Evolutionary conservation across 768 basidiomycete genomes (phyloP).

Genomic region (Russula emetica): DNA sequence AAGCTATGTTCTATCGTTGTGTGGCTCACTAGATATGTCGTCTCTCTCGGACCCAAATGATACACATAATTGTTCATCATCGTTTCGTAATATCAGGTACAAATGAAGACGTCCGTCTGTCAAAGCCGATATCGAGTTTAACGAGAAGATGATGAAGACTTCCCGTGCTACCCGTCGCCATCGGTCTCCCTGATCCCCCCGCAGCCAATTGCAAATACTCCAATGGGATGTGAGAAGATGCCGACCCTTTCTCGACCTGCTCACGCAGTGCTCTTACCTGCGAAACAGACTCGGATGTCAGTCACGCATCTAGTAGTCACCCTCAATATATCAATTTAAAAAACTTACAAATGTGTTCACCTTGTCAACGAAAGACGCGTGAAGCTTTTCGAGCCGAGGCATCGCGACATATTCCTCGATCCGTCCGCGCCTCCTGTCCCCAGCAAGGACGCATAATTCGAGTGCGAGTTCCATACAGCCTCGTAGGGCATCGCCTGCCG

Average conservation of each 20-base stretch:
- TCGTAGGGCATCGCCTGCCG: conserved; percentile 60
- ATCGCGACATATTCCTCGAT: conserved; percentile 65
- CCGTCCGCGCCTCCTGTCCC: conserved; percentile 51
- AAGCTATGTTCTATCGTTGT: conserved; percentile 18
- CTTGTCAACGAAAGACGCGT: conserved; percentile 49
- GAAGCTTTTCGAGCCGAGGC: conserved; percentile 50
- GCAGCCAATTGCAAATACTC: conserved; percentile 26
- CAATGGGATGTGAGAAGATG: conserved; percentile 23
- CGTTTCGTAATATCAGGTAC: background rate
- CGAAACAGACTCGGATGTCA: conserved; percentile 18
- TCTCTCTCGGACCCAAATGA: background rate
- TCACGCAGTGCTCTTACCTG: conserved; percentile 56
- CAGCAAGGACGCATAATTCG: conserved; percentile 61
- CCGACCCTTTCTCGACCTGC: conserved; percentile 48
- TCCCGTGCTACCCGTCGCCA: conserved; percentile 21
- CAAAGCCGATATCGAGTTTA: conserved; percentile 23
- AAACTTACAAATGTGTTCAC: conserved; percentile 55
- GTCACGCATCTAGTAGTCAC: background rate
- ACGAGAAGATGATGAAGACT: conserved; percentile 28
- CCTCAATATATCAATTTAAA: background rate
- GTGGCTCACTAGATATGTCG: conserved; percentile 24
- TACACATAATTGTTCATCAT: conserved; percentile 5
- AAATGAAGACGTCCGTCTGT: conserved; percentile 5
- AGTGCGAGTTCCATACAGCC: conserved; percentile 60
- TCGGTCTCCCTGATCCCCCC: conserved; percentile 11